Conservation (phyloP, 495 filamentous ascomycete genomes). For the Talaromyces ruber region DNA sequence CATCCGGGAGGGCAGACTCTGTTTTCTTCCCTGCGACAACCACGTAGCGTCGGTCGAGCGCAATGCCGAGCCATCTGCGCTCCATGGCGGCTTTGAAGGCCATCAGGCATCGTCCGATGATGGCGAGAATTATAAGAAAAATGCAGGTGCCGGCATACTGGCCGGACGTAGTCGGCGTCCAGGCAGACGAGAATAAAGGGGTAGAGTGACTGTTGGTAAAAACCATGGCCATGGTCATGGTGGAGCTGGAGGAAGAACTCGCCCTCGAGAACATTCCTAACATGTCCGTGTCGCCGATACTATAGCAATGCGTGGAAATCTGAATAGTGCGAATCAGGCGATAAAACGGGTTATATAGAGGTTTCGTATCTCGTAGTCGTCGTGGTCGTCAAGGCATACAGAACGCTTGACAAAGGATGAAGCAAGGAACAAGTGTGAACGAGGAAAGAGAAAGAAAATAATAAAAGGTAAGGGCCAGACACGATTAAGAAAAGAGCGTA, state of each 20-base stretch:
- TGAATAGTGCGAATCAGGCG: background rate
- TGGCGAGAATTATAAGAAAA: constrained; percentile 68
- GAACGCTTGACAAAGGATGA: background rate
- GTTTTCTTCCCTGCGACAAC: constrained; percentile 56
- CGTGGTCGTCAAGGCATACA: background rate
- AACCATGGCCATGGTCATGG: constrained; percentile 28
- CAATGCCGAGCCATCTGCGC: constrained; percentile 49
- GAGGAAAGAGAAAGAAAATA: background rate
- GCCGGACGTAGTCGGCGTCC: constrained; percentile 61
- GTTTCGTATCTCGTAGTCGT: background rate
- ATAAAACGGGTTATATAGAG: background rate
- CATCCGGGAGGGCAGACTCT: constrained; percentile 44
- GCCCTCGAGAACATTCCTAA: constrained; percentile 13
- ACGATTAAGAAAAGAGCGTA: background rate
- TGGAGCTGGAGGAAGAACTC: constrained; percentile 7
- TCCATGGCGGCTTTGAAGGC: constrained; percentile 56
- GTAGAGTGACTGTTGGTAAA: constrained; percentile 62
- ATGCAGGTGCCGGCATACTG: constrained; percentile 80
- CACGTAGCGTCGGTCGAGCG: constrained; percentile 65
- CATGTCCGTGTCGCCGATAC: constrained; percentile 12
- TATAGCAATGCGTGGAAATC: background rate
- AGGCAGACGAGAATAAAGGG: constrained; percentile 62
- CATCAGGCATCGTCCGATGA: constrained; percentile 57
- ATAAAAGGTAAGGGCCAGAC: background rate
- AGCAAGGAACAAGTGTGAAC: background rate